Evolutionary conservation across 2,329 filamentous ascomycete genomes (phyloP).

Genomic region (Aureobasidium sp.): DNA sequence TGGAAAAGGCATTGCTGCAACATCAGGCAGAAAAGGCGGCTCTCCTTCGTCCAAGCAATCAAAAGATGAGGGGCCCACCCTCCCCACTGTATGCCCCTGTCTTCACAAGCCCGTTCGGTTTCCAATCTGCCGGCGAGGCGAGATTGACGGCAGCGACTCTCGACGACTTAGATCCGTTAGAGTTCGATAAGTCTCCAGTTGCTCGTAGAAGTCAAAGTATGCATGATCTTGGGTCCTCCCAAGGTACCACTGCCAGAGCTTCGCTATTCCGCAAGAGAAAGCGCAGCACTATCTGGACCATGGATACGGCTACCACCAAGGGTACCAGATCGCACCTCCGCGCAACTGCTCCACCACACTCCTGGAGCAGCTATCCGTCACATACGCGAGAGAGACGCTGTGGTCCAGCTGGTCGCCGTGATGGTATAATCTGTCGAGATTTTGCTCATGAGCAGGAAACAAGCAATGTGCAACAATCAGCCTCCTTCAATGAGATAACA

Average conservation of each 20-base stretch:
- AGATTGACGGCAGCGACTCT: neutral
- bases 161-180: conserved; percentile 16
- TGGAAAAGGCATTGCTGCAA: conserved; percentile 25
- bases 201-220: conserved; percentile 8
- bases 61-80: conserved; percentile 15
- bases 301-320: neutral
- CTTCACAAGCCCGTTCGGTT: conserved; percentile 16
- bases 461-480: neutral
- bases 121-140: neutral
- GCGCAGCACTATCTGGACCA: neutral
- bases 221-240: neutral
- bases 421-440: conserved; percentile 33
- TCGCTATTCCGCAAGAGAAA: neutral
- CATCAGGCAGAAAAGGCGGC: conserved; percentile 26
- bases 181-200: conserved; percentile 1
- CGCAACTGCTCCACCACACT: conserved; percentile 20
- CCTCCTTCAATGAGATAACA: neutral
- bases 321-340: neutral
- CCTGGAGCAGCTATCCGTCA: conserved; percentile 40
- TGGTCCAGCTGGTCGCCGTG: conserved; percentile 29
- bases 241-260: neutral
- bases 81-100: conserved; percentile 5
- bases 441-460: conserved; percentile 21
- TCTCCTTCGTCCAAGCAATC: conserved; percentile 24
- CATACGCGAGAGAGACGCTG: conserved; percentile 35